Base-by-base conservation (phyloP, 2,329 filamentous ascomycete genomes). In the Diaporthe destruens region DNA sequence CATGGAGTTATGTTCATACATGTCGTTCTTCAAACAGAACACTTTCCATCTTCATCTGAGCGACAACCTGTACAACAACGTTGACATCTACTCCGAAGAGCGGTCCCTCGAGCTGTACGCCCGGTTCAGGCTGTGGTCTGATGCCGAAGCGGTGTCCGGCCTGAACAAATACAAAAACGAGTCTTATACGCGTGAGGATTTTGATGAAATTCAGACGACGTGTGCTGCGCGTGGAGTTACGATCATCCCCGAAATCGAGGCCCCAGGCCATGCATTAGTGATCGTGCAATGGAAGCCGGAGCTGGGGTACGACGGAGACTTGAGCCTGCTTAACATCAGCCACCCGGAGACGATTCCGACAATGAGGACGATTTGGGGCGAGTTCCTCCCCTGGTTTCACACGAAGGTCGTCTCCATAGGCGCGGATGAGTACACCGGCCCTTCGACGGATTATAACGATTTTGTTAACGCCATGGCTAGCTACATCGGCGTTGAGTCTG, bases 11-110 rank as follows among this genome's bases (percentile, higher is more conserved):
- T 90, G 89, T 78, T 84, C 85, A 0, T 90, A 90, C 78, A 85
- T 89, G 74, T 90, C 88, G 36, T 90, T 88, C 77, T 90, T 89
- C 81, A 91, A 90, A 76, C 85, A 90, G 75, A 90, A 89, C 74
- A 85, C 85, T 1, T 87, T 90, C 68, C 89, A 90, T 56, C 78
- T 90, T 23, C 89, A 91, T 76, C 81, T 89, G 4, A 88, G 85
- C 73, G 89, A 91, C 77, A 90, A 90, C 75, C 79, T 88, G 4
- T 84, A 84, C 77, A 84, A 87, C 55, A 88, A 87, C 47, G 80
- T 82, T 29, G 81, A 85, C 23, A 67, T 70, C 8, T 89, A 89
- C 59, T 83, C 82, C 3, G 81, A 82, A 23, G 84, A 87, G 61
- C 83, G 82, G 0, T 86, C 84, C 69, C 77, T 87, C 36, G 79